Percentiles rank a stretch among this genome's conserved stretches.
Evolutionary conservation across 164 flowering plant genomes (phyloP).

Genomic region (Protea cynaroides): DNA sequence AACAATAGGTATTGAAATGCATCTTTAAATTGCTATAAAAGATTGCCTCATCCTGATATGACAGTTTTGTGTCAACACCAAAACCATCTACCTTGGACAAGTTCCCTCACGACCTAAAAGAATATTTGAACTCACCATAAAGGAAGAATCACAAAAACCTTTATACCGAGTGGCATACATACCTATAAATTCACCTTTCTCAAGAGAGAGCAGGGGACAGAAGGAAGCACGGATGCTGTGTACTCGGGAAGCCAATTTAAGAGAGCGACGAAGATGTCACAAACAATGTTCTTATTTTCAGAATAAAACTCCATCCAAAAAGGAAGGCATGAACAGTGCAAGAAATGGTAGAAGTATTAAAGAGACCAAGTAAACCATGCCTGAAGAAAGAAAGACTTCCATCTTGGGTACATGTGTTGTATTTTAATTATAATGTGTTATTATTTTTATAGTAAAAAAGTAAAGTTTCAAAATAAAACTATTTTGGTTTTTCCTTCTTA

Average conservation of each 20-base stretch:
- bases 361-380: slow-evolving; percentile 22
- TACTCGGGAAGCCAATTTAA: slow-evolving; percentile 71
- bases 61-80: neutral
- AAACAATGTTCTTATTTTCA: slow-evolving; percentile 7
- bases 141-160: neutral
- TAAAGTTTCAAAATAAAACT: too few relatives aligned
- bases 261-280: slow-evolving; percentile 76
- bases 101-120: neutral
- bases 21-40: too few relatives aligned
- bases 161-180: slow-evolving; percentile 16
- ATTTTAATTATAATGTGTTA: too few relatives aligned
- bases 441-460: too few relatives aligned
- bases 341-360: neutral
- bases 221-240: slow-evolving; percentile 83
- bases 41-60: neutral
- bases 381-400: too few relatives aligned
- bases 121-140: neutral
- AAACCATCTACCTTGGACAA: neutral
- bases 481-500: too few relatives aligned
- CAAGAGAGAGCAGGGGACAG: slow-evolving; percentile 94
- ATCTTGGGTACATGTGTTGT: too few relatives aligned
- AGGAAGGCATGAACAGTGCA: neutral
- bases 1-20: too few relatives aligned
- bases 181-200: slow-evolving; percentile 97
- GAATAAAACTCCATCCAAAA: neutral